Evolutionary conservation across 75 land plant genomes (phyloP), one percentile per base, ranked within the genome.

Genomic region (Pinus tabuliformis): DNA sequence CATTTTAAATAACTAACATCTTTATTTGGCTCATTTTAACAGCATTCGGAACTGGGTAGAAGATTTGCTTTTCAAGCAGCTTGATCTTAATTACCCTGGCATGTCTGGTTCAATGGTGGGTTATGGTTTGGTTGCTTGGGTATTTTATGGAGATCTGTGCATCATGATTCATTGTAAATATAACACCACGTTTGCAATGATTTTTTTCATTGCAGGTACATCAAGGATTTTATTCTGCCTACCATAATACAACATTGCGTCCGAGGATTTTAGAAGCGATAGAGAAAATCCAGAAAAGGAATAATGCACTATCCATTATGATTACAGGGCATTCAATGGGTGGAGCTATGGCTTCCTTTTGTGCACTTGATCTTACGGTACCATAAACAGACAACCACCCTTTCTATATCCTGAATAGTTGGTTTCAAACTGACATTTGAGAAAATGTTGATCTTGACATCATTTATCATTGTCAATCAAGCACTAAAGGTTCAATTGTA

Each of bases 301-400:
- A 84, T 77, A 88, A 90, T 58, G 82, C 85, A 17, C 63, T 92
- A 12, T 20, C 72, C 14, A 74, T 96, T 22, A 89, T 89, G 54
- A 87, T 92, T 57, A 92, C 93, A 24, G 99, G 99, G 16, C 99
- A 96, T 76, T 96, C 99, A 71, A 94, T 96, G 97, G 99, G 99
- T 74, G 99, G 98, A 30, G 99, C 99, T 57, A 87, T 96, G 91
- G 99, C 99, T 80, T 66, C 93, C 45, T 90, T 96, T 75, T 94
- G 99, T 81, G 97, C 86, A 22, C 91, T 96, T 62, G 99, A 96
- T 81, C 93, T 96, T 33, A 75, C 56, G 30, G 99, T 95, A 90
- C 64, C 52, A 49, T 49, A 49, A 49, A 49, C 9, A 49, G 52
- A 49, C 11, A 49, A 49, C 52, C 11, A 49, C 52, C 11, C 11